Evolutionary conservation across 2,329 filamentous ascomycete species (phyloP).

Genomic region (Phialocephala sp.): DNA sequence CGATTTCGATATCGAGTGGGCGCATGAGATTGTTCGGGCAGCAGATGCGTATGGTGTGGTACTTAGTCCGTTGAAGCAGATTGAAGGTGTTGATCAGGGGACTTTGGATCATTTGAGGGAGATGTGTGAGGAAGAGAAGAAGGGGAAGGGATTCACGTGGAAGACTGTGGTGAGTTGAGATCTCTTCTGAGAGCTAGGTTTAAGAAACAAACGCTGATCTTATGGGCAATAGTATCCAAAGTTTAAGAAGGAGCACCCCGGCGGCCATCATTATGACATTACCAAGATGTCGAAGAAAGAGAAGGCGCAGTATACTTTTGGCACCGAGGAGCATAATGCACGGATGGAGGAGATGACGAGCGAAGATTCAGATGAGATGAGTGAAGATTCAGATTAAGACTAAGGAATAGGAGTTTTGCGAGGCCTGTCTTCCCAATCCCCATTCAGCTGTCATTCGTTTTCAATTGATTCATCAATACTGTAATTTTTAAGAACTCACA

Average conservation of each 20-base stretch:
- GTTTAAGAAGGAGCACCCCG: slow-evolving; percentile 20
- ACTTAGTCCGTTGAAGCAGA: background rate
- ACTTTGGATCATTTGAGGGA: background rate
- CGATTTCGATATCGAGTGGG: background rate
- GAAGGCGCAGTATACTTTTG: slow-evolving; percentile 16
- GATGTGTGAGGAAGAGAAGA: background rate
- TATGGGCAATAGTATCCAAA: slow-evolving; percentile 16
- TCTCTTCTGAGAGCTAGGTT: background rate
- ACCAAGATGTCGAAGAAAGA: slow-evolving; percentile 21
- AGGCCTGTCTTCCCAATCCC: too few species aligned
- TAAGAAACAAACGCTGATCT: background rate
- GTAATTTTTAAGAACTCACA: too few species aligned
- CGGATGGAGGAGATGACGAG: background rate
- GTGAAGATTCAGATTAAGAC: too few species aligned
- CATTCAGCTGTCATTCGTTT: too few species aligned
- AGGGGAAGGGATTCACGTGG: background rate
- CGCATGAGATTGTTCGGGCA: background rate
- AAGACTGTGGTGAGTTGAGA: background rate
- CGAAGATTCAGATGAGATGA: background rate
- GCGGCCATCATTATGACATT: slow-evolving; percentile 20
- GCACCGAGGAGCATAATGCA: background rate
- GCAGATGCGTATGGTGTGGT: background rate
- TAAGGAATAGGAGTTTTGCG: too few species aligned
- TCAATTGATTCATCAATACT: too few species aligned
- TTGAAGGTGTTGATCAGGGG: background rate